Percentiles rank a stretch among this genome's conserved stretches.
These are phyloP conservation scores for Cytospora piceicola DNA, from an alignment of 2,329 filamentous ascomycete genomes.

Conservation along the genomic window DNA sequence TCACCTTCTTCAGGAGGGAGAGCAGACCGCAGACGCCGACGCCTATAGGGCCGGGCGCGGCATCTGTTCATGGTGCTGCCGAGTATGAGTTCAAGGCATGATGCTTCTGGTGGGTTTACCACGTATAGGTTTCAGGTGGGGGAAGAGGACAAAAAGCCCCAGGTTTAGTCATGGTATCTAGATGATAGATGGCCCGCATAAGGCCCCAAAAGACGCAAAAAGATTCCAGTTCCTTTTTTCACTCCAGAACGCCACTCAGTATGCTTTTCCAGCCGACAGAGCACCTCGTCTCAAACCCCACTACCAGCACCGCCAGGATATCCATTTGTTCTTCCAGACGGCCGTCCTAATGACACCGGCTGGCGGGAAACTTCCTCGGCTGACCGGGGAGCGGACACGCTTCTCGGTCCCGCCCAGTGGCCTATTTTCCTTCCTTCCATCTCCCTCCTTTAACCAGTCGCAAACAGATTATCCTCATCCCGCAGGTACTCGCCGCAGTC, in stretches of 20 bases:
- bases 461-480: constrained; percentile 73
- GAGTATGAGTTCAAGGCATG: constrained; percentile 33
- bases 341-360: not conserved
- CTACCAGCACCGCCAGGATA: not conserved
- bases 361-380: no score
- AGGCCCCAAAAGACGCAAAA: constrained; percentile 4
- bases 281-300: not conserved
- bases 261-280: constrained; percentile 20
- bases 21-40: constrained; percentile 58
- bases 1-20: constrained; percentile 69
- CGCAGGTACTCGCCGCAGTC: constrained; percentile 95
- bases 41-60: constrained; percentile 33
- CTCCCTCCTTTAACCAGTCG: constrained; percentile 48
- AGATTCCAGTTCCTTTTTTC: constrained; percentile 5
- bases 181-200: constrained; percentile 6
- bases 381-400: not conserved
- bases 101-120: not conserved
- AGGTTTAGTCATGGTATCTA: constrained; percentile 17
- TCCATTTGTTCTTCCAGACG: no score
- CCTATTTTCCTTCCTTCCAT: not conserved
- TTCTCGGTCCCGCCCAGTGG: no score
- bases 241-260: constrained; percentile 35
- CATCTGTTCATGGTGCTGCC: constrained; percentile 32
- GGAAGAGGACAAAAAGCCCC: not conserved
- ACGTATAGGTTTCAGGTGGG: not conserved